phyloP scores from a whole-genome alignment of 176 grass and related monocot genomes.

The Bothriochloa decipiens region DNA sequence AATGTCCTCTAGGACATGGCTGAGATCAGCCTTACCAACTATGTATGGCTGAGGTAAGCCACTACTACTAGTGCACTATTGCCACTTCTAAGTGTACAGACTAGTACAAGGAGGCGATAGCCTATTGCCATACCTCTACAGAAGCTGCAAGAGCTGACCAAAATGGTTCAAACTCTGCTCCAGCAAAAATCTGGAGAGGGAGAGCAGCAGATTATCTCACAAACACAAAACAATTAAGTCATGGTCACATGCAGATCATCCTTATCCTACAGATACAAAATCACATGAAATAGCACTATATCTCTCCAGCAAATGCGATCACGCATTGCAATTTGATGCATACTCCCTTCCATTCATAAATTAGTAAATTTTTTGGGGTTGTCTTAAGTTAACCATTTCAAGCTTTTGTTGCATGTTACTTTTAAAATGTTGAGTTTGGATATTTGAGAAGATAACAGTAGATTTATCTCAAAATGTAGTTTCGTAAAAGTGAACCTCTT shows the following conservation, averaged over 20 bases:
- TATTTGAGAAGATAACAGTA: background rate
- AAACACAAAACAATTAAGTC: constrained; percentile 5
- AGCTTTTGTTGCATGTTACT: background rate
- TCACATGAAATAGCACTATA: background rate
- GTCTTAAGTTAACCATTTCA: background rate
- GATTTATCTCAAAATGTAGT: constrained; percentile 1
- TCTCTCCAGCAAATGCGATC: constrained; percentile 21
- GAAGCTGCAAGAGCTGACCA: no score
- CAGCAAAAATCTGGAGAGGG: no score
- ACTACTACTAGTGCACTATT: no score
- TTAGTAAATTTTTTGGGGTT: background rate
- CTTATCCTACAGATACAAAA: constrained; percentile 19
- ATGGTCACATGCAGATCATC: constrained; percentile 18
- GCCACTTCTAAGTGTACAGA: no score
- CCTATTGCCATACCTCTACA: no score
- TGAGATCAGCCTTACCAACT: no score
- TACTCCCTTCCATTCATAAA: background rate
- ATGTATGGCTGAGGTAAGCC: no score
- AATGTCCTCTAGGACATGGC: no score
- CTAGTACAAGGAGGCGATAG: no score
- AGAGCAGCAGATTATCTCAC: no score
- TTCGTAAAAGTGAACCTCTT: background rate
- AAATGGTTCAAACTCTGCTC: no score
- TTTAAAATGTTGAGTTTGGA: background rate
- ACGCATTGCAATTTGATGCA: constrained; percentile 2